Percentiles rank a stretch among this genome's conserved stretches.
These are phyloP conservation scores for Talaromyces sp. DNA, from an alignment of 2,329 filamentous ascomycete species.

Conservation along the genomic window DNA sequence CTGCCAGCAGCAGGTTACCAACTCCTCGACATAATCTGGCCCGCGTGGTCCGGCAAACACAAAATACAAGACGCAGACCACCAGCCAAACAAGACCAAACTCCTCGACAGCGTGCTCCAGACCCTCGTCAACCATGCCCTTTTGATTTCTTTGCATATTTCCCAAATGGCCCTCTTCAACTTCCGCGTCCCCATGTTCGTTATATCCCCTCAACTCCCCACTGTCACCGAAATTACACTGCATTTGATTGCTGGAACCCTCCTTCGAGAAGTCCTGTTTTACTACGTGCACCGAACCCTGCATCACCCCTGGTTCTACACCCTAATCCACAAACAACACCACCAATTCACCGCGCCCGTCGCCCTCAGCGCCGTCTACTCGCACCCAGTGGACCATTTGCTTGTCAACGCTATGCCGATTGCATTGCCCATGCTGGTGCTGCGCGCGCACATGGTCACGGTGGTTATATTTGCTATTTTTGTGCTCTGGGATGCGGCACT, in stretches of 20 bases:
- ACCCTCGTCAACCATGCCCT: conserved; percentile 8
- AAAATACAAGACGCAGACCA: conserved; percentile 15
- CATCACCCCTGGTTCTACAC: not conserved
- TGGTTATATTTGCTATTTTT: not conserved
- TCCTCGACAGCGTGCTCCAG: conserved; percentile 12
- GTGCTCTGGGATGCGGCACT: not conserved
- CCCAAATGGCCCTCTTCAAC: not conserved
- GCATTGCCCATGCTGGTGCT: not conserved
- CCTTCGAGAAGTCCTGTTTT: conserved; percentile 11
- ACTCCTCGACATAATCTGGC: conserved; percentile 11
- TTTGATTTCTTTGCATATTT: conserved; percentile 12
- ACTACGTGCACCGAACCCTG: conserved; percentile 13
- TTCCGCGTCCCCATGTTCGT: not conserved
- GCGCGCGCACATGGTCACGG: not conserved
- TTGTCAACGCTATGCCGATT: not conserved
- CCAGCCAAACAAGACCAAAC: conserved; percentile 12
- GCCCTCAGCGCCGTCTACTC: not conserved
- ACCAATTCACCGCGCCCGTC: not conserved
- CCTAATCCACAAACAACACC: not conserved
- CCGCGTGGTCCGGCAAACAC: conserved; percentile 14
- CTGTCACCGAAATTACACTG: not conserved
- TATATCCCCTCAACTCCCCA: not conserved
- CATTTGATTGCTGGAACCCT: not conserved
- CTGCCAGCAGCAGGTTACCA: conserved; percentile 14
- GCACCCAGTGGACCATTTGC: not conserved